Conservation (phyloP, 768 basidiomycete species). For the Tulasnella sp. region DNA sequence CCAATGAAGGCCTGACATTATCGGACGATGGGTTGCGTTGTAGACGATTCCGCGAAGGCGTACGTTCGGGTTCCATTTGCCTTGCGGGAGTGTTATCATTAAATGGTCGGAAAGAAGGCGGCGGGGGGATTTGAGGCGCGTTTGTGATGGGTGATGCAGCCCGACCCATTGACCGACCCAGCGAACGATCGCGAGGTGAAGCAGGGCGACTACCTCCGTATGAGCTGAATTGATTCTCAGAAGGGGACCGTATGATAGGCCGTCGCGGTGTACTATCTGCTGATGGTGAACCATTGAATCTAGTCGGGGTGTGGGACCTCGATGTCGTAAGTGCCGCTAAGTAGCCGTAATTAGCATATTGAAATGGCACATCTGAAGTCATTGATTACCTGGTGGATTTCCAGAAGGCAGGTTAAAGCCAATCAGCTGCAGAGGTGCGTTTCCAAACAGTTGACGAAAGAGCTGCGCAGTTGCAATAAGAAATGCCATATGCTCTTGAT, state of each 20-base stretch:
- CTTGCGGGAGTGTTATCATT: neutral
- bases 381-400: neutral
- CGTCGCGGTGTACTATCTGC: neutral
- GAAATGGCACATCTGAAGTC: neutral
- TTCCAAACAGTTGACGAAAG: conserved; percentile 26
- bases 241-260: neutral
- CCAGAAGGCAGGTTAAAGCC: neutral
- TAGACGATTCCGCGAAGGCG: neutral
- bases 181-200: neutral
- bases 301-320: neutral
- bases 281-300: neutral
- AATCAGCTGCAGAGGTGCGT: conserved; percentile 12
- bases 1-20: neutral
- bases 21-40: conserved; percentile 2
- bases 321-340: neutral
- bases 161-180: neutral
- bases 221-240: neutral
- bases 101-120: neutral
- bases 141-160: neutral
- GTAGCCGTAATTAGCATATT: neutral
- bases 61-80: neutral
- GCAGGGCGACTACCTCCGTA: neutral
- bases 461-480: conserved; percentile 50
- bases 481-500: conserved; percentile 63
- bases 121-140: neutral